phyloP scores from a whole-genome alignment of 2,329 filamentous ascomycete genomes.

The Cordyceps cicadae region DNA sequence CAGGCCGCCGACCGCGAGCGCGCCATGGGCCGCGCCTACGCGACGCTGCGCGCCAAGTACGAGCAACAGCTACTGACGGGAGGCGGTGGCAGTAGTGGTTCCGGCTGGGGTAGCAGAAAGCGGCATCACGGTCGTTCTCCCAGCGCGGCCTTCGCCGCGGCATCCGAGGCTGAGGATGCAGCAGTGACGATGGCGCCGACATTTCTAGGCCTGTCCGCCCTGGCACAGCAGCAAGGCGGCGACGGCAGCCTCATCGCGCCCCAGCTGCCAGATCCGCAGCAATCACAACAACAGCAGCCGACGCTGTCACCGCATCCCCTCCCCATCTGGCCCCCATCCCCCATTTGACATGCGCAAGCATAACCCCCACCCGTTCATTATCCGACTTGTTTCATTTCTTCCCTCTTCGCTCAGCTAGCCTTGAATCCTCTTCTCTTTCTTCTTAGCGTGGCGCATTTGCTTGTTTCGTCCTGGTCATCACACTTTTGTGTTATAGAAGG shows the following conservation, averaged over 20 bases:
- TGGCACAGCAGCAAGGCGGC: neutral
- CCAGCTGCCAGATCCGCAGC: neutral
- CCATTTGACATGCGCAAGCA: neutral
- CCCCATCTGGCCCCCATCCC: neutral
- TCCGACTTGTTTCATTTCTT: too few species aligned
- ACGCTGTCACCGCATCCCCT: neutral
- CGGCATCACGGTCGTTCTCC: neutral
- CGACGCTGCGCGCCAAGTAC: constrained; percentile 38
- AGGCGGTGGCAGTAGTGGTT: neutral
- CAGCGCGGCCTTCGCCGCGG: neutral
- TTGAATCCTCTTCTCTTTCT: too few species aligned
- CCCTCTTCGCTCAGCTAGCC: neutral
- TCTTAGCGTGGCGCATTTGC: too few species aligned
- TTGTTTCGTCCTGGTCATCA: too few species aligned
- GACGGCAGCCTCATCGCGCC: neutral
- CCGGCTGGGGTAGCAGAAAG: neutral
- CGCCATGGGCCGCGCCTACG: constrained; percentile 45
- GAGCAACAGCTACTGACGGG: constrained; percentile 24
- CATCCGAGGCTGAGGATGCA: neutral
- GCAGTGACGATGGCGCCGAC: neutral
- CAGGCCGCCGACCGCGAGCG: constrained; percentile 48
- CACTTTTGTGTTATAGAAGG: too few species aligned
- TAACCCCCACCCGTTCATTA: too few species aligned
- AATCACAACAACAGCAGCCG: neutral
- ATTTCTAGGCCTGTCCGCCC: neutral